phyloP scores from a whole-genome alignment of 345 rosid genomes.

The Erucastrum elatum region DNA sequence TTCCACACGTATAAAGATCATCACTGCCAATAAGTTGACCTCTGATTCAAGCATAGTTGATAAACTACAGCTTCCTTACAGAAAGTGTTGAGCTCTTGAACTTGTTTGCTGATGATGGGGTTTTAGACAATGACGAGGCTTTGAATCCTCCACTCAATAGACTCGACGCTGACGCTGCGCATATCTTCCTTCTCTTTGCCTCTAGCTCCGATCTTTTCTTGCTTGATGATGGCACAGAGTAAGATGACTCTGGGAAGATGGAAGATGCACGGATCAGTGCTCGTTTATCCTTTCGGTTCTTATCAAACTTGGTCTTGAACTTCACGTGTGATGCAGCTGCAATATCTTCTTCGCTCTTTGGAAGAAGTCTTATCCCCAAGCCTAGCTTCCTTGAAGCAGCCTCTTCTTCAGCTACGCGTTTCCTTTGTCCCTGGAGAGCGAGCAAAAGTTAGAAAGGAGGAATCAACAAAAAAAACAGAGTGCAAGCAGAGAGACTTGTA shows the following conservation, averaged over 20 bases:
- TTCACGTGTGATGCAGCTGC: slow-evolving; percentile 60
- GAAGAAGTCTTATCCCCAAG: slow-evolving; percentile 77
- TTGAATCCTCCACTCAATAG: slow-evolving; percentile 64
- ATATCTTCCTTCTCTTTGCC: slow-evolving; percentile 78
- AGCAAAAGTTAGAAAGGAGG: slow-evolving; percentile 3
- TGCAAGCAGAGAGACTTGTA: neutral
- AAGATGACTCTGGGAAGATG: slow-evolving; percentile 63
- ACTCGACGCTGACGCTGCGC: slow-evolving; percentile 65
- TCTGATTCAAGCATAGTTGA: slow-evolving; percentile 8
- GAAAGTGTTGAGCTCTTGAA: slow-evolving; percentile 35
- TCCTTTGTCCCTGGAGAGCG: slow-evolving; percentile 61
- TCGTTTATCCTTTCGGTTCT: slow-evolving; percentile 70
- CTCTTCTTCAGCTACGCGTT: slow-evolving; percentile 91
- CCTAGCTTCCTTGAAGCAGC: slow-evolving; percentile 68
- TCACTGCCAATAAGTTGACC: neutral
- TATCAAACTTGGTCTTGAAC: slow-evolving; percentile 71
- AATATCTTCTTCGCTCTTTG: slow-evolving; percentile 61
- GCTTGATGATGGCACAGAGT: slow-evolving; percentile 39
- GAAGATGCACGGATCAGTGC: slow-evolving; percentile 71
- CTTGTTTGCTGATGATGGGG: slow-evolving; percentile 37
- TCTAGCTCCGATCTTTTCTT: slow-evolving; percentile 65
- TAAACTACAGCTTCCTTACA: slow-evolving; percentile 41
- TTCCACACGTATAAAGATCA: neutral
- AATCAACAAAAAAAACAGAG: neutral
- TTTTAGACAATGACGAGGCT: slow-evolving; percentile 62